phyloP scores from a whole-genome alignment of 2,329 filamentous ascomycete genomes.

The Xylariaceae sp. region DNA sequence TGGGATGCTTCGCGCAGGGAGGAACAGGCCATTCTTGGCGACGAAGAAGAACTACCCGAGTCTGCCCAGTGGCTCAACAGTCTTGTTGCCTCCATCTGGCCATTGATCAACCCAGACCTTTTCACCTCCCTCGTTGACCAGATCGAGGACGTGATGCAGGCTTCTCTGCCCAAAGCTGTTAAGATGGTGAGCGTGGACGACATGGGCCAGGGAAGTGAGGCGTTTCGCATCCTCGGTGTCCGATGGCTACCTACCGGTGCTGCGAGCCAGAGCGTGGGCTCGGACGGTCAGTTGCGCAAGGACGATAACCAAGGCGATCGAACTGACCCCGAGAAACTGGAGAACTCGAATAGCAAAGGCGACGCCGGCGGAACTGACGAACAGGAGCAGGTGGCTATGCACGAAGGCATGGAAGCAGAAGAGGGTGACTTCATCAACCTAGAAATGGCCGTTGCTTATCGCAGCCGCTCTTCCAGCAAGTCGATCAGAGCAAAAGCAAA shows the following conservation, averaged over 20 bases:
- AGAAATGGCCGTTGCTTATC: constrained; percentile 69
- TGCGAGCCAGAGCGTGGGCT: constrained; percentile 54
- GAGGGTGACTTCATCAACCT: constrained; percentile 75
- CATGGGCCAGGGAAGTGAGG: constrained; percentile 68
- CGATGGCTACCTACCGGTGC: constrained; percentile 68
- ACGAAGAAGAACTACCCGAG: constrained; percentile 50
- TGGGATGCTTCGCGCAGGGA: constrained; percentile 60
- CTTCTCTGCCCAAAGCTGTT: constrained; percentile 61
- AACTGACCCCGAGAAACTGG: constrained; percentile 35
- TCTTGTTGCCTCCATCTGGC: constrained; percentile 63
- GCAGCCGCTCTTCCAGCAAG: constrained; percentile 55
- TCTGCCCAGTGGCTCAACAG: constrained; percentile 69
- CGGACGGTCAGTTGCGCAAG: constrained; percentile 51
- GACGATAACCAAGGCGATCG: constrained; percentile 44
- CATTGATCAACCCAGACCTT: constrained; percentile 68
- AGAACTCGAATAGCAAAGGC: constrained; percentile 30
- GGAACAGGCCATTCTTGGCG: constrained; percentile 40
- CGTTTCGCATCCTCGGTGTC: constrained; percentile 63
- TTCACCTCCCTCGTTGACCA: constrained; percentile 64
- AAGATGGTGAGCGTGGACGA: constrained; percentile 73
- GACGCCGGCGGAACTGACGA: constrained; percentile 29
- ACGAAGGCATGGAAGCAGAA: constrained; percentile 66
- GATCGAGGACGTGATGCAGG: constrained; percentile 76
- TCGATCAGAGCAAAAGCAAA: constrained; percentile 59
- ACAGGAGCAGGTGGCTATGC: constrained; percentile 34